Evolutionary conservation across 129 eudicot genomes (phyloP), one percentile per base, ranked within the genome.

Genomic region (Chrysanthemum seticuspe): DNA sequence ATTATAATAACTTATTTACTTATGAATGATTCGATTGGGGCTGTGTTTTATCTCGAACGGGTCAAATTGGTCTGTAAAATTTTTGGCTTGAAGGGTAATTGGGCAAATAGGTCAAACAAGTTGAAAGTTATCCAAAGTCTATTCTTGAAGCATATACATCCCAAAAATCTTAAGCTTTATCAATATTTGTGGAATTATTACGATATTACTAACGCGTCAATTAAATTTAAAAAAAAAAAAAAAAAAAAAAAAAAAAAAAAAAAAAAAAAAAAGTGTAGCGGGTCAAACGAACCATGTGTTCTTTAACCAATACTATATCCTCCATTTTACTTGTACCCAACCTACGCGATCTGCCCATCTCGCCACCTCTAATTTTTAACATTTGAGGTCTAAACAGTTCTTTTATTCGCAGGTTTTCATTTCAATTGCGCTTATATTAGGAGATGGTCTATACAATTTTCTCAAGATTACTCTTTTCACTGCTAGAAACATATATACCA

Each of bases 401-500:
- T 54, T 73, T 45, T 62, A 2, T 34, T 10, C 44, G 68, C 89
- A 92, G 97, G 96, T 92, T 67, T 92, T 92, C 80, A 87, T 92
- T 57, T 83, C 97, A 31, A 92, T 92, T n/a, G 86, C 96, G 8
- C 96, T 92, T 55, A 85, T 92, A 62, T 80, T 92, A 21, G 97
- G 97, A 51, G 97, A 92, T 36, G 97, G 97, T 45, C 84, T 92
- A 23, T 89, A 92, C 75, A 92, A 87, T 82, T 89, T 92, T 80
- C 81, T 87, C 78, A 92, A 85, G 89, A 87, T 89, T 45, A 68
- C 87, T 4, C 80, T 74, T 58, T 83, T 92, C 74, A 92, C 96
- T 19, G 73, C 77, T 53, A 65, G 68, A 76, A 92, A 82, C 82
- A 79, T 89, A 47, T 58, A 79, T 58, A 12, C 72, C 62, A 62